Evolutionary conservation across 2,329 filamentous ascomycete species (phyloP), one percentile per base, ranked within the genome.

Genomic region (Exophiala aquamarina): DNA sequence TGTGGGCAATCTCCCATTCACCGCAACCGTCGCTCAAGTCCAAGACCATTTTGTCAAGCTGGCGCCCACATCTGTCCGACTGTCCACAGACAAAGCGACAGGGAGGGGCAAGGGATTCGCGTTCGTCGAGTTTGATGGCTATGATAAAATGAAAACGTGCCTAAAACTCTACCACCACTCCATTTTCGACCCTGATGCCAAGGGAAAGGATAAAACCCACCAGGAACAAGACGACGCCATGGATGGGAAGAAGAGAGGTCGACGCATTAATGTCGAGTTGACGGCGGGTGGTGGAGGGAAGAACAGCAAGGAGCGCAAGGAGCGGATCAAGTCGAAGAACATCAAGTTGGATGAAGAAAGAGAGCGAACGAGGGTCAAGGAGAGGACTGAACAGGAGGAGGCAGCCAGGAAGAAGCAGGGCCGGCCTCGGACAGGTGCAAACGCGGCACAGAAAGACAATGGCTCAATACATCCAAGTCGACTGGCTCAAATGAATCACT

Each of bases 71-170:
- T 77, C 79, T 2, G 76, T 93, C 40, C 88, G 92, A 17, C 83
- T 89, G 52, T 81, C 88, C 38, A 87, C 83, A 43, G 79, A 87
- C 60, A 82, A 82, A 57, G 72, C 73, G 44, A 74, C 82, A 55
- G 75, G 73, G 44, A 81, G 83, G 56, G 85, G 81, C 62, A 85
- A 85, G 58, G 88, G 89, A 28, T 86, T 87, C 61, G 89, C 88
- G 4, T 95, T 96, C 67, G 75, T 97, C 59, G 92, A 97, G 68
- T 97, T 96, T 64, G 83, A 83, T 55, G 79, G 83, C 58, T 94
- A 84, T 70, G 87, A 91, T 69, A 82, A 86, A 64, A 94, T 95
- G 89, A 87, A 94, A 75, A 93, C 89, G 23, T 95, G 89, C 63
- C 76, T 97, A 51, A 88, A 91, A 68, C 82, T 89, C 55, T 92